These are phyloP conservation scores for Mycena epipterygia DNA, from an alignment of 768 basidiomycete species.

Conservation along the genomic window DNA sequence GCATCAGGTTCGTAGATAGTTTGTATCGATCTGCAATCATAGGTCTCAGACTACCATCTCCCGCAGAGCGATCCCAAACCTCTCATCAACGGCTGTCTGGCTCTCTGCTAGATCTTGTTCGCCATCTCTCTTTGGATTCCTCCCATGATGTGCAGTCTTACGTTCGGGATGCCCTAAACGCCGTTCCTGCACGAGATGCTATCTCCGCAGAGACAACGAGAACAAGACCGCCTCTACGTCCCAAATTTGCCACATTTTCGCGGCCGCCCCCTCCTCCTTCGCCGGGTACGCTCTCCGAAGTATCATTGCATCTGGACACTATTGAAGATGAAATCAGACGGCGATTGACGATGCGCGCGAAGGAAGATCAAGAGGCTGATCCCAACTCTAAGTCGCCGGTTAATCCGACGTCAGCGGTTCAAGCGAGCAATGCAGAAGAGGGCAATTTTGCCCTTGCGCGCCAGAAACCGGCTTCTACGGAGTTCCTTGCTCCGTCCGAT, in stretches of 20 bases:
- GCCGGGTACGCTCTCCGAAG: not conserved
- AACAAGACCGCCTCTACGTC: constrained; percentile 18
- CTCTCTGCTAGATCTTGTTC: constrained; percentile 55
- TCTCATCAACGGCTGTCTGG: constrained; percentile 48
- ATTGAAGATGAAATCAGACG: constrained; percentile 10
- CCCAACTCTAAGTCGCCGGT: constrained; percentile 34
- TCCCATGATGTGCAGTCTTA: constrained; percentile 77
- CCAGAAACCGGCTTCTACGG: constrained; percentile 26
- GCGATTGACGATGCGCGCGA: constrained; percentile 23
- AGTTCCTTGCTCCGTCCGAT: constrained; percentile 5
- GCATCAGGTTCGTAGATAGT: constrained; percentile 63
- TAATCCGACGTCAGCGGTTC: constrained; percentile 3
- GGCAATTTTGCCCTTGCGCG: constrained; percentile 36
- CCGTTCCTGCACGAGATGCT: constrained; percentile 13
- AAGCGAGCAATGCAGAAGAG: constrained; percentile 35
- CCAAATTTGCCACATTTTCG: constrained; percentile 52
- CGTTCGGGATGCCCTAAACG: constrained; percentile 51
- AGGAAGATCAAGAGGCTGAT: constrained; percentile 50
- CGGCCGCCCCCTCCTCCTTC: constrained; percentile 48
- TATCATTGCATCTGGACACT: constrained; percentile 1
- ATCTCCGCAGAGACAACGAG: not conserved
- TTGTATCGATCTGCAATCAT: constrained; percentile 14
- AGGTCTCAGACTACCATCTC: constrained; percentile 24
- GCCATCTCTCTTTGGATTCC: constrained; percentile 64
- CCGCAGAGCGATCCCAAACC: constrained; percentile 47